Evolutionary conservation across 495 filamentous ascomycete genomes (phyloP), one percentile per base, ranked within the genome.

Genomic region (Tuber borchii): DNA sequence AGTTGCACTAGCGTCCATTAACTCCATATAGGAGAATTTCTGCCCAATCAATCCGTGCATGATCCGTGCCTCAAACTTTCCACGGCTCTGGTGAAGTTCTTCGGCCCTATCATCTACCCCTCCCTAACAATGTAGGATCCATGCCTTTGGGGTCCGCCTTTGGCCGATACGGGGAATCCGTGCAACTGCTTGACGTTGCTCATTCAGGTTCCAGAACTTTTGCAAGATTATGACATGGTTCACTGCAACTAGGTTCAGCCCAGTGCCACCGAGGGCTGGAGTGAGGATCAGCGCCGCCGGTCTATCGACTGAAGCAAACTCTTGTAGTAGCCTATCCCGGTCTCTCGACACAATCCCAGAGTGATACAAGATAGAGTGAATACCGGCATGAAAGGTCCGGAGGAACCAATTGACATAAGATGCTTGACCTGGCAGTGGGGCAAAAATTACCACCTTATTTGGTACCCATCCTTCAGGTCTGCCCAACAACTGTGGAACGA

Each of bases 131-230:
- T 40, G 5, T 4, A 40, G 3, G 39, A 40, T 40, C 39, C 39
- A 40, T 40, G 39, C 39, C 39, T 40, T 40, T 40, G 5, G 5
- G 39, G 5, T 40, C 39, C 5, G 5, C 39, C 2, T 40, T 40
- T 40, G 39, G 39, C 39, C 39, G 5, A 40, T 70, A 16, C 7
- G 3, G 37, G 9, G 5, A 40, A 40, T 40, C 39, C 39, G 39
- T 5, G 39, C 5, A 2, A 2, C 42, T 10, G 31, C 26, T 48
- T 70, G 8, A 31, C 51, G 39, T 37, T 74, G 73, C 40, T 74
- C 19, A 22, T 74, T 74, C 6, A 74, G 6, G 20, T 39, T 46
- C 43, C 65, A 74, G 26, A 70, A 37, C 16, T 16, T 74, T 10
- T 74, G 42, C 17, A 74, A 16, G 40, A 74, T 48, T 0, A 74